phyloP scores from a whole-genome alignment of 2,329 filamentous ascomycete species.

The Xylaria polymorpha region DNA sequence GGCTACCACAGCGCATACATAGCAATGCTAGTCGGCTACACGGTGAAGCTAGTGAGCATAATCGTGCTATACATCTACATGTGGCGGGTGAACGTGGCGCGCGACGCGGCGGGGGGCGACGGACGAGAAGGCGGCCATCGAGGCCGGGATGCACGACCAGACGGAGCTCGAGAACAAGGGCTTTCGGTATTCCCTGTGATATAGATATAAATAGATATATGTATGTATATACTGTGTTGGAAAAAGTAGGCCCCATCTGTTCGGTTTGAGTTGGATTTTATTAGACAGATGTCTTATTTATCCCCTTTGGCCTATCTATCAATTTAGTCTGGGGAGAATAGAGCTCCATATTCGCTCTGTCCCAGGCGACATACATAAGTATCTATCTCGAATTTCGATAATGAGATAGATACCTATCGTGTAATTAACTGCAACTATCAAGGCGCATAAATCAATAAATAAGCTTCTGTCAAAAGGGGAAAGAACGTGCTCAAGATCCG shows the following conservation, averaged over 20 bases:
- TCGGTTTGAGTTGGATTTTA: background rate
- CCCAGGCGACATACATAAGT: background rate
- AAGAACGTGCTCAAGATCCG: background rate
- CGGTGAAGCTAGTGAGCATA: constrained; percentile 46
- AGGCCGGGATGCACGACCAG: constrained; percentile 49
- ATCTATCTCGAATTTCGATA: no score
- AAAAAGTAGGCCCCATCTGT: background rate
- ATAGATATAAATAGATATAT: background rate
- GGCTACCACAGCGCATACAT: constrained; percentile 50
- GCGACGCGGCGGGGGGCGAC: constrained; percentile 46
- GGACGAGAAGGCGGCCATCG: constrained; percentile 48
- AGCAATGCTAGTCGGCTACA: constrained; percentile 50
- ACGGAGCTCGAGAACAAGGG: constrained; percentile 50
- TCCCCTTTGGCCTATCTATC: background rate
- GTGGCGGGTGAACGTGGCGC: constrained; percentile 46
- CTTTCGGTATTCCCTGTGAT: constrained; percentile 47
- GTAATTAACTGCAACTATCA: no score
- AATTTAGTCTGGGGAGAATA: background rate
- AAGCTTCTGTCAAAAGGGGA: background rate
- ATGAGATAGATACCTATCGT: no score
- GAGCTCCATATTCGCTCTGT: background rate
- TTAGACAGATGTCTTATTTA: background rate
- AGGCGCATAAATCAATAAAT: background rate
- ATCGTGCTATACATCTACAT: constrained; percentile 49
- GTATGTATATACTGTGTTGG: no score